Evolutionary conservation across 495 filamentous ascomycete species (phyloP).

Genomic region (Antarctomyces pellizariae): DNA sequence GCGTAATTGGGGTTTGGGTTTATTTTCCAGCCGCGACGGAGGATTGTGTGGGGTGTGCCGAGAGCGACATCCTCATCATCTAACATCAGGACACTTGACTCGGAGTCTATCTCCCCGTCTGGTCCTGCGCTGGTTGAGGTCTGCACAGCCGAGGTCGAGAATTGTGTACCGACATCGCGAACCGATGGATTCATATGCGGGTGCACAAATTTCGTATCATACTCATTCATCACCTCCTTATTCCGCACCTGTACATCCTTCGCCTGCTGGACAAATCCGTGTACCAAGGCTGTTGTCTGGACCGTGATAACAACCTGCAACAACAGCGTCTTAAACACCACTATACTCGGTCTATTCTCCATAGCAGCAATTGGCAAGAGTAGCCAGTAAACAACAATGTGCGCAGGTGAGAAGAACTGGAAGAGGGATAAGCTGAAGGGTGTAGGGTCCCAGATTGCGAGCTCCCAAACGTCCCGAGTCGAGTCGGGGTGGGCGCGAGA

Average conservation of each 20-base stretch:
- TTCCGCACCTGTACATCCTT: constrained; percentile 70
- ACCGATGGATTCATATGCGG: constrained; percentile 61
- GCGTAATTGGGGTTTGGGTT: constrained; percentile 77
- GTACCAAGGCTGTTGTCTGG: constrained; percentile 49
- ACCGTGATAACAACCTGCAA: constrained; percentile 48
- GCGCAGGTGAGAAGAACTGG: constrained; percentile 79
- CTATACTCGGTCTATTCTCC: constrained; percentile 61
- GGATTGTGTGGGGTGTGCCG: constrained; percentile 54
- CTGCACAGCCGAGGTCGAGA: constrained; percentile 20
- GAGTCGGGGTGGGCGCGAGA: constrained; percentile 66
- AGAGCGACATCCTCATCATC: constrained; percentile 30
- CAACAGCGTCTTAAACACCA: constrained; percentile 55
- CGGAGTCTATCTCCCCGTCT: constrained; percentile 10
- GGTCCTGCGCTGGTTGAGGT: constrained; percentile 10
- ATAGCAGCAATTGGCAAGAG: constrained; percentile 55
- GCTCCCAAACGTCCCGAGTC: constrained; percentile 80
- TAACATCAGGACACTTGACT: too few relatives aligned
- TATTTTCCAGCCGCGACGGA: constrained; percentile 63
- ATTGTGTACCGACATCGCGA: constrained; percentile 67
- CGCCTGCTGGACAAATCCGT: constrained; percentile 53
- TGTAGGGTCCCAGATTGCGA: constrained; percentile 79
- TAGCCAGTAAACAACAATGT: constrained; percentile 70
- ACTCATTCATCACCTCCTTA: constrained; percentile 82
- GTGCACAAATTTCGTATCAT: constrained; percentile 87
- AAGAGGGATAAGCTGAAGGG: constrained; percentile 66